A percentile compares a stretch with the other conserved stretches of the same genome.
phyloP scores from a whole-genome alignment of 2,329 filamentous ascomycete species.

The Epicoccum sorghinum region DNA sequence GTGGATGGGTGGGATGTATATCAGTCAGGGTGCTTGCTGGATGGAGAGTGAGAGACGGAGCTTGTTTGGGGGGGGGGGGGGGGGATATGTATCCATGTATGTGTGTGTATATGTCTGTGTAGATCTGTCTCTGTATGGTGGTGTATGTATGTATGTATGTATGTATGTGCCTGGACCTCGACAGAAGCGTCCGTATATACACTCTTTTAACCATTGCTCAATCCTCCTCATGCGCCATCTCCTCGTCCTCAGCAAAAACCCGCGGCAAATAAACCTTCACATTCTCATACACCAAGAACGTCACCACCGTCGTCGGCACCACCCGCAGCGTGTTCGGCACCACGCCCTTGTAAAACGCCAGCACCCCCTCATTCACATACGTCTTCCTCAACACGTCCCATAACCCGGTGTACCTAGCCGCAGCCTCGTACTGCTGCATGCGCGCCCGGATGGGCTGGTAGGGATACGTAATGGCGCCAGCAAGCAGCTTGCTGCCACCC shows the following conservation, averaged over 20 bases:
- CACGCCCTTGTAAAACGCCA: constrained; percentile 90
- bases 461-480: constrained; percentile 89
- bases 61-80: too few species aligned
- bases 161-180: too few species aligned
- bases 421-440: constrained; percentile 87
- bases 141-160: not conserved
- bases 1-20: too few species aligned
- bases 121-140: too few species aligned
- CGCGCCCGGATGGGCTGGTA: constrained; percentile 91
- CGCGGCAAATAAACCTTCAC: constrained; percentile 72
- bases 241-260: constrained; percentile 45
- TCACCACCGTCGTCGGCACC: constrained; percentile 93
- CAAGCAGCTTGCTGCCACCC: constrained; percentile 81
- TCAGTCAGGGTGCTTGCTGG: too few species aligned
- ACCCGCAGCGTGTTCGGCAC: constrained; percentile 89
- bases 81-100: too few species aligned
- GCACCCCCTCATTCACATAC: constrained; percentile 77
- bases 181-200: too few species aligned
- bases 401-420: constrained; percentile 73
- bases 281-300: constrained; percentile 97
- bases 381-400: constrained; percentile 74
- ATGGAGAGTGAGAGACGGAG: too few species aligned
- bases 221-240: constrained; percentile 43
- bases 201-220: constrained; percentile 9
- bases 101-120: too few species aligned